Base-by-base conservation (phyloP, 306 rosid species). In the Cicer bijugum region DNA sequence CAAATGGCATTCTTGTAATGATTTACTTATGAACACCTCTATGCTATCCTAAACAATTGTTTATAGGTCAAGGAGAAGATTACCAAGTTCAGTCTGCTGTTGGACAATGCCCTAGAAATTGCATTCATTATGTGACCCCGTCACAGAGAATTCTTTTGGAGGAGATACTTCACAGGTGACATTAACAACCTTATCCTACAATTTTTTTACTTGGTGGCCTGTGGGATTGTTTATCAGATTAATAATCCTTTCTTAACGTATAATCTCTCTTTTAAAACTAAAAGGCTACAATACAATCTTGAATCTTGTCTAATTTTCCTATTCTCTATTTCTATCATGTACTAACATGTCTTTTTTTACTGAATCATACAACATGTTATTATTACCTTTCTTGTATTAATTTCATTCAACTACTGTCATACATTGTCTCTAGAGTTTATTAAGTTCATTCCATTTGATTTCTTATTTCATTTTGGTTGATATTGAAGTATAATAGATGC, bases 101-200 rank as follows among this genome's bases (percentile, higher is more conserved):
- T 68, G 97, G 97, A 71, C 97, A 91, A 75, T 94, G 98, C 82
- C 98, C 97, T 20, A 88, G 92, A 81, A 89, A 86, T 70, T 94
- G 98, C 80, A 94, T 89, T 65, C 90, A 94, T 81, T 94, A 91
- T 5, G 91, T 91, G 6, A 94, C 98, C 42, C 96, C 97, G 56
- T 88, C 89, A 4, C 98, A 94, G 72, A 93, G 97, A 80, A 85
- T 88, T 71, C 75, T 93, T 67, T 75, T 93, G 65, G 95, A 93
- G 86, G 98, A 93, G 78, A 81, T 93, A 52, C 94, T 89, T 80
- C 85, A 89, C 72, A 86, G 97, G 98, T 93, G 42, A 65, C 52
- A 69, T 1, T 6, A 39, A 56, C 71, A 64, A 42, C 60, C 61
- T 48, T 63, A 53, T 12, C 17, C 43, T 53, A 53, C 35, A 16